Percentiles rank a stretch among this genome's conserved stretches.
These are phyloP conservation scores for Paramecium tetraurelia DNA, from an alignment of 73 alveolate species.

Conservation along the genomic window DNA sequence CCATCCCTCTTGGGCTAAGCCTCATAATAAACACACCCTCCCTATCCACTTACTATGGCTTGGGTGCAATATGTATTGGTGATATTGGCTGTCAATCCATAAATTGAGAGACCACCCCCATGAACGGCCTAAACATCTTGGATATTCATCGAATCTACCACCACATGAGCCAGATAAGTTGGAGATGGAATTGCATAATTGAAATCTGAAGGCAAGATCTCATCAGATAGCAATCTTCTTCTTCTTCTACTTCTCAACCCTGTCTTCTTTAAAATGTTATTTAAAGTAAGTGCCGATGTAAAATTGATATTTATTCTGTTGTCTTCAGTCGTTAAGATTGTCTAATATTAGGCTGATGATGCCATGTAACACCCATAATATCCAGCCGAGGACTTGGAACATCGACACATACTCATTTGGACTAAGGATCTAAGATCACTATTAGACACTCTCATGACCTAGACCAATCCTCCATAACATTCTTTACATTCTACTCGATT, in stretches of 20 bases:
- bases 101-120: constrained; percentile 29
- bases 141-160: not conserved
- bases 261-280: not conserved
- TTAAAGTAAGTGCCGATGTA: not conserved
- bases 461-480: constrained; percentile 2
- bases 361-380: constrained; percentile 13
- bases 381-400: not conserved
- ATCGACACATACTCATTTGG: not conserved
- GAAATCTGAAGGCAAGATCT: not conserved
- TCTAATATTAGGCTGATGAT: not conserved
- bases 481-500: constrained; percentile 13
- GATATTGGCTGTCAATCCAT: constrained; percentile 28
- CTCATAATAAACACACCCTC: constrained; percentile 32
- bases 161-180: constrained; percentile 17
- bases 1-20: not conserved
- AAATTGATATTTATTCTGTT: not conserved
- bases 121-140: not conserved
- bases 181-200: not conserved
- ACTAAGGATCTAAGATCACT: not conserved
- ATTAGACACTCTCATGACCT: not conserved
- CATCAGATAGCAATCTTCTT: not conserved
- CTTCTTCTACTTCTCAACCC: not conserved
- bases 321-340: not conserved
- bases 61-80: not conserved
- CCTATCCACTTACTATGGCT: not conserved